Conservation (phyloP, 2,329 filamentous ascomycete genomes). For the Fusarium fujikuroi region DNA sequence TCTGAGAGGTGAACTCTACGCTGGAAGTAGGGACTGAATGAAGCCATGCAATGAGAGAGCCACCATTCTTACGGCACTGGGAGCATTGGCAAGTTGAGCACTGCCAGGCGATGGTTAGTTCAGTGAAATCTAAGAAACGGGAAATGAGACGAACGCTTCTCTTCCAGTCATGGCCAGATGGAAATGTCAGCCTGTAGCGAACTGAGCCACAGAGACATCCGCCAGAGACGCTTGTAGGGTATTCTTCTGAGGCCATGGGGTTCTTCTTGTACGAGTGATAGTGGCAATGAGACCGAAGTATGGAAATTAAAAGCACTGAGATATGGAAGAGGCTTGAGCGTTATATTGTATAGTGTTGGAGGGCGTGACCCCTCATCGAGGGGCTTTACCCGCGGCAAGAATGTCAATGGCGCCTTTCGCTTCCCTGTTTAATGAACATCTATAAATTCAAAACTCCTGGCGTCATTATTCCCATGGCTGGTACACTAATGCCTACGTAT, state of each 20-base stretch:
- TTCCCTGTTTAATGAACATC: conserved; percentile 1
- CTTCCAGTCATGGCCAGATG: conserved; percentile 57
- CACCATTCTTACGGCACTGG: conserved; percentile 64
- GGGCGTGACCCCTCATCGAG: conserved; percentile 10
- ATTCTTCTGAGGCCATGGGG: conserved; percentile 39
- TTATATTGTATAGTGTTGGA: background rate
- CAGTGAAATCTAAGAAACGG: background rate
- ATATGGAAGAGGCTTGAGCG: conserved; percentile 1
- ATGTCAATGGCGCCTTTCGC: conserved; percentile 47
- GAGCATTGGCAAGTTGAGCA: conserved; percentile 64
- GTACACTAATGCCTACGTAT: conserved; percentile 5
- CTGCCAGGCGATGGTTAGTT: conserved; percentile 40
- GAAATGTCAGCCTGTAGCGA: conserved; percentile 60
- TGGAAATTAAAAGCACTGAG: background rate
- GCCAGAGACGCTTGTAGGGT: conserved; percentile 55
- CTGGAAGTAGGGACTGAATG: conserved; percentile 51
- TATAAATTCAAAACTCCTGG: background rate
- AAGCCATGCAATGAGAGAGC: conserved; percentile 56
- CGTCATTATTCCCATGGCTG: background rate
- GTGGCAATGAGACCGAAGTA: background rate
- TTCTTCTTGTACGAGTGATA: background rate
- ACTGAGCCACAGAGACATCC: conserved; percentile 64
- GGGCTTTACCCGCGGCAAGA: background rate
- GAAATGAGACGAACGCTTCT: conserved; percentile 42
- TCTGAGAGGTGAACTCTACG: conserved; percentile 49